Evolutionary conservation across 345 rosid species (phyloP), one percentile per base, ranked within the genome.

Genomic region (Microcos paniculata): DNA sequence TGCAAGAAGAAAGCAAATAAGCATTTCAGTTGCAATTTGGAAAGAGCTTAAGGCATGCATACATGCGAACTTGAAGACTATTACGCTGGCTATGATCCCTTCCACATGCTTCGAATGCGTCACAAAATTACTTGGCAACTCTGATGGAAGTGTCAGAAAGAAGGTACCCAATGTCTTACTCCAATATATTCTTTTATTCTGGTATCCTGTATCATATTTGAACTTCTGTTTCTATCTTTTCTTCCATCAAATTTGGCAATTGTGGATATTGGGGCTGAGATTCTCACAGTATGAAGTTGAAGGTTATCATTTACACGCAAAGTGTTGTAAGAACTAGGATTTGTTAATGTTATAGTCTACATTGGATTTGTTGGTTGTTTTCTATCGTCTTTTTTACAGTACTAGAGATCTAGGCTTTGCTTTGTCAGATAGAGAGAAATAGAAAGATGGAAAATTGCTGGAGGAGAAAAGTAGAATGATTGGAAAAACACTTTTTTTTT

Each of bases 61-160:
- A 79, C 84, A 82, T 80, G 77, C 85, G 73, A 88, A 90, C 75
- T 83, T 96, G 86, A 86, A 81, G 86, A 78, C 82, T 71, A 80
- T 86, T 52, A 90, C 91, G 2, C 76, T 56, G 55, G 85, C 73
- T 63, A 90, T 93, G 91, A 76, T 73, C 67, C 98, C 94, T 21
- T 82, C 91, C 15, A 75, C 94, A 49, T 93, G 87, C 85, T 96
- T 96, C 81, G 84, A 76, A 62, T 88, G 86, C 82, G 86, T 93
- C 74, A 83, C 81, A 65, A 88, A 77, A 85, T 90, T 96, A 82
- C 91, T 96, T 72, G 75, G 86, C 74, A 80, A 82, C 79, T 75
- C 87, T 9, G 94, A 93, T 80, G 78, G 68, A 76, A 80, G 74
- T 53, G 90, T 90, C 82, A 82, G 81, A 70, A 92, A 82, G 81